Evolutionary conservation across 1,284 basidiomycete species (phyloP).

Genomic region (Coniferiporia weirii): DNA sequence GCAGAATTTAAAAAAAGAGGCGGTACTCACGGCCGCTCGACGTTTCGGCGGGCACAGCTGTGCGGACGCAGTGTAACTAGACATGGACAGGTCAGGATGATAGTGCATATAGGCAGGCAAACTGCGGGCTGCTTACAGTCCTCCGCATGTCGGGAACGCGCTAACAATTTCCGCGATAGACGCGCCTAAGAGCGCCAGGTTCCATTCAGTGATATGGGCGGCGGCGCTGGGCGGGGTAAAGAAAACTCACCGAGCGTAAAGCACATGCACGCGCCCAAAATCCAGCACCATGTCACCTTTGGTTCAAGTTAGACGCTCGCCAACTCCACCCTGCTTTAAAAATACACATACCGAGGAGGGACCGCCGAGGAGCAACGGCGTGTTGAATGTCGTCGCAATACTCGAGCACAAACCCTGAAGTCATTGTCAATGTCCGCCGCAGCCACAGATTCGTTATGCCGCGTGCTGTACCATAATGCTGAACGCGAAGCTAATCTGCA

Average conservation of each 20-base stretch:
- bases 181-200: constrained; percentile 34
- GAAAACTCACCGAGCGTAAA: constrained; percentile 52
- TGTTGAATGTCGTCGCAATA: constrained; percentile 78
- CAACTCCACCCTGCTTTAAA: not conserved
- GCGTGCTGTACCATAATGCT: constrained; percentile 58
- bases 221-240: not conserved
- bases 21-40: constrained; percentile 49
- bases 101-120: not conserved
- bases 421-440: not conserved
- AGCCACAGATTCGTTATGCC: not conserved
- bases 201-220: not conserved
- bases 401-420: constrained; percentile 69
- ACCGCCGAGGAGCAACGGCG: constrained; percentile 69
- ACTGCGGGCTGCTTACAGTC: constrained; percentile 46
- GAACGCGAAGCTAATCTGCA: constrained; percentile 71
- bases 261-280: constrained; percentile 70
- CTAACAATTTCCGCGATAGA: constrained; percentile 77
- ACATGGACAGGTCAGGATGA: constrained; percentile 6
- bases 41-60: constrained; percentile 64
- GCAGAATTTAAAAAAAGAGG: not conserved
- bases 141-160: constrained; percentile 81
- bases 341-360: constrained; percentile 57
- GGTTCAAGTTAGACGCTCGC: not conserved
- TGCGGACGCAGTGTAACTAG: constrained; percentile 70
- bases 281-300: constrained; percentile 78